Evolutionary conservation across 2,329 filamentous ascomycete species (phyloP).

Genomic region (Furcasterigmium sp.): DNA sequence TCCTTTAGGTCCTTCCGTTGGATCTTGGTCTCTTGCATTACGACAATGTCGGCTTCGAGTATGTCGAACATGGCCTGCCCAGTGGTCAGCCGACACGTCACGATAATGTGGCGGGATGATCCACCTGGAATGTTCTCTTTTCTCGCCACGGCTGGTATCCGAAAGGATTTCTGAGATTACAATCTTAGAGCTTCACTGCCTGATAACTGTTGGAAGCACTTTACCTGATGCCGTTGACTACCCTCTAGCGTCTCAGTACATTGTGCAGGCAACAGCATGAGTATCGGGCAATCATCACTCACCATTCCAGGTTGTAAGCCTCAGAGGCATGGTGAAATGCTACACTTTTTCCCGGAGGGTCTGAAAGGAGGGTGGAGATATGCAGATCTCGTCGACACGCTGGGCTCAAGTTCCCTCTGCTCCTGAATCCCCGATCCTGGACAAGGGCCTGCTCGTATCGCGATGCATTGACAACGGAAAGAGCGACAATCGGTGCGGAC

Average conservation of each 20-base stretch:
- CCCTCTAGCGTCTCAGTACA: slow-evolving; percentile 21
- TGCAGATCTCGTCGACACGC: too few relatives aligned
- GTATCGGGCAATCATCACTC: slow-evolving; percentile 18
- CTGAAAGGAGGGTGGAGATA: too few relatives aligned
- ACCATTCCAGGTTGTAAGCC: slow-evolving; percentile 88
- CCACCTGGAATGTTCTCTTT: slow-evolving; percentile 63
- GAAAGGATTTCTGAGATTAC: slow-evolving; percentile 66
- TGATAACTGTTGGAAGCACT: not conserved
- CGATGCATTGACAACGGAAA: not conserved
- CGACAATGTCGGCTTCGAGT: slow-evolving; percentile 84
- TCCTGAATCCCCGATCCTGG: not conserved
- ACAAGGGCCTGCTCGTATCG: not conserved
- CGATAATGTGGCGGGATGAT: not conserved
- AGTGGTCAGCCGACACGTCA: not conserved
- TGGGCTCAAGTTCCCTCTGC: not conserved
- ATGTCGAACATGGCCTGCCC: slow-evolving; percentile 84
- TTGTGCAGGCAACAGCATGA: too few relatives aligned
- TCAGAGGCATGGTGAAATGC: slow-evolving; percentile 58
- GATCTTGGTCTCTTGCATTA: slow-evolving; percentile 96
- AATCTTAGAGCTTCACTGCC: not conserved
- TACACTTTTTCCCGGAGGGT: too few relatives aligned
- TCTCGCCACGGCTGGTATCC: slow-evolving; percentile 79
- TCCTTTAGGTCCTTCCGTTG: slow-evolving; percentile 87
- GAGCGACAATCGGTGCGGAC: not conserved
- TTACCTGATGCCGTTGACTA: slow-evolving; percentile 79